These are phyloP conservation scores for Warburgia ugandensis DNA, from an alignment of 164 flowering plant species.

Conservation along the genomic window DNA sequence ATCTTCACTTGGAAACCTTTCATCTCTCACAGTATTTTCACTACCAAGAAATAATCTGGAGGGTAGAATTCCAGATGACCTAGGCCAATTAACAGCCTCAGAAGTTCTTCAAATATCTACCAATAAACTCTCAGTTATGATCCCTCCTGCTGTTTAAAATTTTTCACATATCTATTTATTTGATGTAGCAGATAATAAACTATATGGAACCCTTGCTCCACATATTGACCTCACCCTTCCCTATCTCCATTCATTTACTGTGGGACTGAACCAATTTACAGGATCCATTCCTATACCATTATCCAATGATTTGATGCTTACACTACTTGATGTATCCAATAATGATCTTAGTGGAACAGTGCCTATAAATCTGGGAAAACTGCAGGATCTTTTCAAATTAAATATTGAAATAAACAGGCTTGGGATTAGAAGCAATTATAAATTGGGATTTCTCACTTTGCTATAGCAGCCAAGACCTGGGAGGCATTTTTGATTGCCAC, in stretches of 20 bases:
- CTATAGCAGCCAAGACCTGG: too few species aligned
- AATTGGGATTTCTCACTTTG: constrained; percentile 2
- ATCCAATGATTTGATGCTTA: constrained; percentile 5
- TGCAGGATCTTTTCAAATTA: neutral
- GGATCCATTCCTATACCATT: constrained; percentile 5
- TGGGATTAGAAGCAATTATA: neutral
- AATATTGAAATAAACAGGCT: neutral
- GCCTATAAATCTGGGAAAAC: neutral
- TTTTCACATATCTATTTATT: constrained; percentile 27
- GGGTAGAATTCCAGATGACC: constrained; percentile 45
- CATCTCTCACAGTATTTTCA: constrained; percentile 17
- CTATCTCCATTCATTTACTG: constrained; percentile 1
- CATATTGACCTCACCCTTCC: constrained; percentile 20
- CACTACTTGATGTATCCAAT: neutral
- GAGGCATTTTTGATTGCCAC: too few species aligned
- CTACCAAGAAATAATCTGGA: constrained; percentile 18
- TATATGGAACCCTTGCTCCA: constrained; percentile 11
- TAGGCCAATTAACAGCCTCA: too few species aligned
- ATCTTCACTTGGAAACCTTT: constrained; percentile 26
- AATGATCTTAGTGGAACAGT: constrained; percentile 9
- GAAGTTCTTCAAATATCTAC: constrained; percentile 21
- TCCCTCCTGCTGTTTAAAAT: constrained; percentile 43
- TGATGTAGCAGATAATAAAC: constrained; percentile 23
- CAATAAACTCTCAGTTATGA: constrained; percentile 31
- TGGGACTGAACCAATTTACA: neutral